Percentiles rank a stretch among this genome's conserved stretches.
These are phyloP conservation scores for Erigeron philadelphicus DNA, from an alignment of 140 eudicot species.

Conservation along the genomic window DNA sequence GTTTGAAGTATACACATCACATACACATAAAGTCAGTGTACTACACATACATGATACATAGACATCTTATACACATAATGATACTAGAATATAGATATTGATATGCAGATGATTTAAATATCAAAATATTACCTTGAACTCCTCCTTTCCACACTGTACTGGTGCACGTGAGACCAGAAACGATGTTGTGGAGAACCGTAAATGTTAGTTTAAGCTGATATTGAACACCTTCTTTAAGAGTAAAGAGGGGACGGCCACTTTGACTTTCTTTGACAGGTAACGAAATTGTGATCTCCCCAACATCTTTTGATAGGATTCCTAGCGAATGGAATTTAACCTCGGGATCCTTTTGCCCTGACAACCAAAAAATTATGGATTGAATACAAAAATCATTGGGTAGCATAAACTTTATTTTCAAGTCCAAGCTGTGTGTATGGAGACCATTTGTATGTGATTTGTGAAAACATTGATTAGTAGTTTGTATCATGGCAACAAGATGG, in stretches of 20 bases:
- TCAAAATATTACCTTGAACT: slow-evolving; percentile 50
- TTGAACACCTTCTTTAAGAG: slow-evolving; percentile 67
- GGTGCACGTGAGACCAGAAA: slow-evolving; percentile 65
- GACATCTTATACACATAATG: too few relatives aligned
- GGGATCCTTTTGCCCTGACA: slow-evolving; percentile 68
- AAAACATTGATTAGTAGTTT: background rate
- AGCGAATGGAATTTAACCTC: slow-evolving; percentile 73
- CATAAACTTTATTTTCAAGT: background rate
- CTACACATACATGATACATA: too few relatives aligned
- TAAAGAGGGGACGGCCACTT: slow-evolving; percentile 49
- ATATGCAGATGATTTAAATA: slow-evolving; percentile 17
- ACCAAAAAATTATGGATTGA: slow-evolving; percentile 16
- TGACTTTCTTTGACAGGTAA: slow-evolving; percentile 56
- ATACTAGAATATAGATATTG: background rate
- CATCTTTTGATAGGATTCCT: slow-evolving; percentile 67
- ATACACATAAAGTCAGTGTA: too few relatives aligned
- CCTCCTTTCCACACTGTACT: slow-evolving; percentile 72
- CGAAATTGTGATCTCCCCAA: slow-evolving; percentile 57
- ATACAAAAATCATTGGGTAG: background rate
- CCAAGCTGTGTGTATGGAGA: slow-evolving; percentile 2
- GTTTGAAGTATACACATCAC: too few relatives aligned
- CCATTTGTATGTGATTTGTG: slow-evolving; percentile 10
- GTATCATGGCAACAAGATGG: background rate
- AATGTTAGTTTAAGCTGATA: slow-evolving; percentile 63
- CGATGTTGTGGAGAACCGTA: slow-evolving; percentile 70